These are phyloP conservation scores for Polygonum maritimum DNA, from an alignment of 148 eudicot genomes.

Conservation along the genomic window DNA sequence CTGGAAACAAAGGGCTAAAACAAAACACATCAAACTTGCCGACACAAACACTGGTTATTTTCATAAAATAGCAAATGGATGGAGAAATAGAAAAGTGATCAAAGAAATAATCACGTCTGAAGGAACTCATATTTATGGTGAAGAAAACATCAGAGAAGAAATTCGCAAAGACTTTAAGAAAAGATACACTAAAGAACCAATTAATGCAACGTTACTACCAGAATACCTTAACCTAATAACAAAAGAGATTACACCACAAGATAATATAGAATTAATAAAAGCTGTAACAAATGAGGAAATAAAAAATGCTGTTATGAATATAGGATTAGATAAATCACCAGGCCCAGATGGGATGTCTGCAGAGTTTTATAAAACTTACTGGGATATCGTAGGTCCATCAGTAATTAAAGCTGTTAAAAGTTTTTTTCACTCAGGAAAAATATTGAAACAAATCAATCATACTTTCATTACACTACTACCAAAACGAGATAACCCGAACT, in stretches of 20 bases:
- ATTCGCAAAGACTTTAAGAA: too few relatives aligned
- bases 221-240: too few relatives aligned
- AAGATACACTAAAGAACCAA: too few relatives aligned
- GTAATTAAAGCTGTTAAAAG: background rate
- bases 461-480: background rate
- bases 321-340: background rate
- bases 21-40: background rate
- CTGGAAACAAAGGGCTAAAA: background rate
- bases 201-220: too few relatives aligned
- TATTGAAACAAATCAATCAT: background rate
- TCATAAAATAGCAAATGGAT: background rate
- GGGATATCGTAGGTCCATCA: background rate
- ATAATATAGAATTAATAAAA: too few relatives aligned
- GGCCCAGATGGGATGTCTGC: background rate
- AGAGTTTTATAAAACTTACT: too few relatives aligned
- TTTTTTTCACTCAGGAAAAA: background rate
- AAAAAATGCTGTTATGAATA: background rate
- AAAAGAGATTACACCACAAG: background rate
- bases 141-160: background rate
- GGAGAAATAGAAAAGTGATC: background rate
- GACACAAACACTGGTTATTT: background rate
- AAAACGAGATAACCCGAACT: background rate
- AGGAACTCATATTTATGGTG: background rate
- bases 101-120: background rate
- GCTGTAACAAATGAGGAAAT: background rate